phyloP scores from a whole-genome alignment of 1,284 basidiomycete genomes.

The Ceratobasidium sp. region DNA sequence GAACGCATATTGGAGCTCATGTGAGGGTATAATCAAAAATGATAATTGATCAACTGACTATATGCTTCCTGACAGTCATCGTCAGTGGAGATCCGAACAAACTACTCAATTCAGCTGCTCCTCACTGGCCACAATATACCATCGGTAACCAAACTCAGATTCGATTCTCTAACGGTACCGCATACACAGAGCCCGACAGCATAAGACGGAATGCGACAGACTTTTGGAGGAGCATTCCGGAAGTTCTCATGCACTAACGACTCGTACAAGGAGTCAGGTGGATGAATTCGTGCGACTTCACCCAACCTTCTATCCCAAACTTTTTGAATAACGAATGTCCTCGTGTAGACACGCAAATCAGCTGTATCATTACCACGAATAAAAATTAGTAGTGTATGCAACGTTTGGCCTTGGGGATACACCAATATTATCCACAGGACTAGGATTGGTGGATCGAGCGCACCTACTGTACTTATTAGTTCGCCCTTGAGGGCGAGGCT shows the following conservation, averaged over 20 bases:
- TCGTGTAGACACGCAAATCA: background rate
- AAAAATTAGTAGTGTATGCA: background rate
- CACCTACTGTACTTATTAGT: too few relatives aligned
- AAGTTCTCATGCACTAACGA: conserved; percentile 25
- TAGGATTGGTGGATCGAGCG: too few relatives aligned
- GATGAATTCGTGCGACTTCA: too few relatives aligned
- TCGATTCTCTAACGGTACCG: conserved; percentile 27
- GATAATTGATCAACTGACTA: background rate
- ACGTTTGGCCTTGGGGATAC: too few relatives aligned
- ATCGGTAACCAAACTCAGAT: conserved; percentile 16
- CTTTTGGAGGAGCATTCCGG: conserved; percentile 33
- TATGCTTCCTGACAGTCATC: background rate
- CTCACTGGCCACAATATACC: conserved; percentile 6
- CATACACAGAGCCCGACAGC: conserved; percentile 11
- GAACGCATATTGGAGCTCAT: conserved; percentile 35
- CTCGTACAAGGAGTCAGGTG: too few relatives aligned
- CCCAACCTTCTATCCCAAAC: too few relatives aligned
- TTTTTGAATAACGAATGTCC: background rate
- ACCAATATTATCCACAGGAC: too few relatives aligned
- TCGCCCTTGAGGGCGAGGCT: too few relatives aligned
- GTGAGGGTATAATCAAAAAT: background rate
- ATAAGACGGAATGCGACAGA: conserved; percentile 33
- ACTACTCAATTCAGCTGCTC: conserved; percentile 1
- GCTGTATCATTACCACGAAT: background rate
- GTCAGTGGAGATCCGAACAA: conserved; percentile 24